phyloP scores from a whole-genome alignment of 2,329 filamentous ascomycete species.

The Thelonectria blattea region DNA sequence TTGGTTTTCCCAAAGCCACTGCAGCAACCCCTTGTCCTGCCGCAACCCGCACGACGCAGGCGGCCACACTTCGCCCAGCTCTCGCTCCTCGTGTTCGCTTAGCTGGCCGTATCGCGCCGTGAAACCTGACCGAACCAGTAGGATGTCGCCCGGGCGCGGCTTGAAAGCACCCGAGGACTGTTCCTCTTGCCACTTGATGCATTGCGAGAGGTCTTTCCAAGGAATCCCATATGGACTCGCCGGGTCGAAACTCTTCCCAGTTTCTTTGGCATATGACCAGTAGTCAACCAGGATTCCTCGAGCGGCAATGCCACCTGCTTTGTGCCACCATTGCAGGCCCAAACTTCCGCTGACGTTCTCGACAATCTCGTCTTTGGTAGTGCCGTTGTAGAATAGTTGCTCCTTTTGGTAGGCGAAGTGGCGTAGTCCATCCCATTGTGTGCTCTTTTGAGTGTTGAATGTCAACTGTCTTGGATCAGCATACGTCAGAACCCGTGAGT shows the following conservation, averaged over 20 bases:
- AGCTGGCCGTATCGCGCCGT: slow-evolving; percentile 13
- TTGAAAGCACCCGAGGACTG: neutral
- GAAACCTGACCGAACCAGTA: slow-evolving; percentile 7
- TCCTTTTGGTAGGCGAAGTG: slow-evolving; percentile 22
- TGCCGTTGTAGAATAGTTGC: slow-evolving; percentile 17
- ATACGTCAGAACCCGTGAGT: neutral
- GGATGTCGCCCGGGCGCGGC: slow-evolving; percentile 6
- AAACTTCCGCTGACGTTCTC: neutral
- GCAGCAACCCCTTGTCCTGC: slow-evolving; percentile 8
- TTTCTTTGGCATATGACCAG: slow-evolving; percentile 12
- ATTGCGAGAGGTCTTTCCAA: slow-evolving; percentile 8
- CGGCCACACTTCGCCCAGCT: slow-evolving; percentile 15
- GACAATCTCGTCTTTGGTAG: slow-evolving; percentile 9
- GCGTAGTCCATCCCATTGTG: slow-evolving; percentile 15
- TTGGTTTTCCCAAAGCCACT: slow-evolving; percentile 18
- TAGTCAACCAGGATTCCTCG: slow-evolving; percentile 17
- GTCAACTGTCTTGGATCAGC: neutral
- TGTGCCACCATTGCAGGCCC: slow-evolving; percentile 16
- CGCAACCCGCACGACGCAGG: slow-evolving; percentile 16
- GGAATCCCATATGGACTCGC: slow-evolving; percentile 5
- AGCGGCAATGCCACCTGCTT: slow-evolving; percentile 12
- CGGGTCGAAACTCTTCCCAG: slow-evolving; percentile 6
- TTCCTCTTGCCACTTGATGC: slow-evolving; percentile 12
- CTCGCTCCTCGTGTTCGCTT: slow-evolving; percentile 7
- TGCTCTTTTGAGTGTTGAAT: slow-evolving; percentile 19